Conservation (phyloP, 148 eudicot species). For the Cornus florida region DNA sequence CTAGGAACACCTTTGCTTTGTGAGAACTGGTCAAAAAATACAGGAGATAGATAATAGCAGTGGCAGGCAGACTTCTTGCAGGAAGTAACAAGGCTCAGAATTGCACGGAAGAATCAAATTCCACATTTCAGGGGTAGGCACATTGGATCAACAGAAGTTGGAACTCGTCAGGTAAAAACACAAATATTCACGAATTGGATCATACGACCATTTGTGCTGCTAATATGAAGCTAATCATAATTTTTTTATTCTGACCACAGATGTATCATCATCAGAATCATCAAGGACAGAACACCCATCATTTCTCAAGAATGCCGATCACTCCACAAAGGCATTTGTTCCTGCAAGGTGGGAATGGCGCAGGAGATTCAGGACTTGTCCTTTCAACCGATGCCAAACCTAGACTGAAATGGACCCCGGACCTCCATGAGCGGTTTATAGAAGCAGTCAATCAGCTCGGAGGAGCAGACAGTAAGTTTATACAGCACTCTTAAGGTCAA, state of each 20-base stretch:
- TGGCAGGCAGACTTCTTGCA: constrained; percentile 20
- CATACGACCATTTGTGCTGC: constrained; percentile 11
- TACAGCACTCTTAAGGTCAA: background rate
- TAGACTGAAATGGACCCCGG: constrained; percentile 89
- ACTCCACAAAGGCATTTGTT: constrained; percentile 74
- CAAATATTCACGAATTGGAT: background rate
- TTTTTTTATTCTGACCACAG: constrained; percentile 18
- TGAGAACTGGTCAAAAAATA: constrained; percentile 31
- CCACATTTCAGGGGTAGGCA: background rate
- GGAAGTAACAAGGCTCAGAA: constrained; percentile 12
- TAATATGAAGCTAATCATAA: constrained; percentile 26
- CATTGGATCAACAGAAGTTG: constrained; percentile 5
- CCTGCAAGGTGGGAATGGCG: constrained; percentile 62
- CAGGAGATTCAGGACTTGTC: constrained; percentile 74
- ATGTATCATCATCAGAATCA: constrained; percentile 63
- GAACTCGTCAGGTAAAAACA: constrained; percentile 8
- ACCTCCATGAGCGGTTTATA: constrained; percentile 80
- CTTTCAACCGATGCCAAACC: constrained; percentile 95
- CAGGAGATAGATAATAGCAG: constrained; percentile 26
- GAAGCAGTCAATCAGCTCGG: constrained; percentile 95
- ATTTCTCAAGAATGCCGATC: constrained; percentile 51
- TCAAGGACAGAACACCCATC: constrained; percentile 55
- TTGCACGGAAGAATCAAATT: constrained; percentile 4
- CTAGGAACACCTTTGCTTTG: constrained; percentile 24
- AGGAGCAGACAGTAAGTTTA: constrained; percentile 86